A percentile compares a stretch with the other conserved stretches of the same genome.
Evolutionary conservation across 2,329 filamentous ascomycete genomes (phyloP).

Genomic region (Aspergillus sp.): DNA sequence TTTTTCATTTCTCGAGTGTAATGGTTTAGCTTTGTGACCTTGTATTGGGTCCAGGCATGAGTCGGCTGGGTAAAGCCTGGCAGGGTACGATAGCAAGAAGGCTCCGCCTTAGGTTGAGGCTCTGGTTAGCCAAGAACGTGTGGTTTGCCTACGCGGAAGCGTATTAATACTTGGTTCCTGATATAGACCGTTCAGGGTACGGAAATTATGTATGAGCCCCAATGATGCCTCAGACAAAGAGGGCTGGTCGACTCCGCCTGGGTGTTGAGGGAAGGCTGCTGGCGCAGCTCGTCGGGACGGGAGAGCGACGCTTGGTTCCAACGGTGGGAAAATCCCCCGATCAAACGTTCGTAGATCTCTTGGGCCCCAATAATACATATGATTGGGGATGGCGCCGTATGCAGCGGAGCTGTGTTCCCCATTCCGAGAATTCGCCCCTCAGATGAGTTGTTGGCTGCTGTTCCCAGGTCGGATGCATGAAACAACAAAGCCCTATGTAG

Average conservation of each 20-base stretch:
- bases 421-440: neutral
- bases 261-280: neutral
- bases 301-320: neutral
- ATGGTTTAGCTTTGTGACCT: neutral
- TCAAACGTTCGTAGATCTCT: slow-evolving; percentile 12
- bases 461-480: slow-evolving; percentile 4
- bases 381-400: slow-evolving; percentile 2
- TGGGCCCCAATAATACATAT: neutral
- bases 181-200: neutral
- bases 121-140: neutral
- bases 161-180: neutral
- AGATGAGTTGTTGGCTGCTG: neutral
- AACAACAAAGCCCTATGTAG: slow-evolving; percentile 28
- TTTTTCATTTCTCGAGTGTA: neutral
- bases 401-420: neutral
- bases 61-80: neutral
- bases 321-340: slow-evolving; percentile 1
- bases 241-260: neutral
- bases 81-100: neutral
- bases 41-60: neutral
- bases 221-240: neutral
- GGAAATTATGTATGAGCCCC: neutral
- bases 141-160: neutral
- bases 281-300: neutral
- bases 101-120: neutral